Evolutionary conservation across 2,329 filamentous ascomycete species (phyloP), one percentile per base, ranked within the genome.

Genomic region (Hyphodiscus sp.): DNA sequence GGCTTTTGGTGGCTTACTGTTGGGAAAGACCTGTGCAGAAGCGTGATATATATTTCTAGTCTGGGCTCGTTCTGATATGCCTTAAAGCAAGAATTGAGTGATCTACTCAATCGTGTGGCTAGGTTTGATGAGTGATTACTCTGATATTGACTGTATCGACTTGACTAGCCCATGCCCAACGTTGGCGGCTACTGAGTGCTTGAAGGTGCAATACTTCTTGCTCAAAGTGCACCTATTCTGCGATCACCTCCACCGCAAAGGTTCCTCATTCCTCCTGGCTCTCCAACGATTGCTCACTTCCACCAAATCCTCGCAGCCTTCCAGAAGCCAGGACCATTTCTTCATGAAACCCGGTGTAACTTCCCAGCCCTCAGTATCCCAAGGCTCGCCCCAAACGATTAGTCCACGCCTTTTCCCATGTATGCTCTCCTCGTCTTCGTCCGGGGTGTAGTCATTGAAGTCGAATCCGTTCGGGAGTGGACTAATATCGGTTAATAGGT

Each of bases 281-380:
- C 57, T 48, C 57, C 57, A 58, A 42, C 47, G 51, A 55, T 60
- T 60, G 47, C 51, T 60, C 45, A 52, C 47, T 33, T 49, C 48
- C 18, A 60, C 53, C 38, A 60, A 55, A 47, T 59, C 58, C 44
- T 59, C 42, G 51, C 57, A 59, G 13, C 57, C 58, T 49, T 59
- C 54, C 20, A 59, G 29, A 10, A 46, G 29, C 57, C 57, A 59
- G 26, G 47, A 23, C 58, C 54, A 59, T 41, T 47, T 60, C 23
- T 46, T 48, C 19, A 60, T 15, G 51, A 59, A 60, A 11, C 54
- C 57, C 13, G 57, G 57, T 7, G 58, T 55, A 20, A 57, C 57
- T 52, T 60, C 58, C 58, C 57, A 60, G 44, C 52, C 59, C 41
- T 57, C 54, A 10, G 50, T 43, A 20, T 41, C 29, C 45, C 55